Conservation (phyloP, 371 early-diverging fungal genomes). For the Rhizomucor miehei region DNA sequence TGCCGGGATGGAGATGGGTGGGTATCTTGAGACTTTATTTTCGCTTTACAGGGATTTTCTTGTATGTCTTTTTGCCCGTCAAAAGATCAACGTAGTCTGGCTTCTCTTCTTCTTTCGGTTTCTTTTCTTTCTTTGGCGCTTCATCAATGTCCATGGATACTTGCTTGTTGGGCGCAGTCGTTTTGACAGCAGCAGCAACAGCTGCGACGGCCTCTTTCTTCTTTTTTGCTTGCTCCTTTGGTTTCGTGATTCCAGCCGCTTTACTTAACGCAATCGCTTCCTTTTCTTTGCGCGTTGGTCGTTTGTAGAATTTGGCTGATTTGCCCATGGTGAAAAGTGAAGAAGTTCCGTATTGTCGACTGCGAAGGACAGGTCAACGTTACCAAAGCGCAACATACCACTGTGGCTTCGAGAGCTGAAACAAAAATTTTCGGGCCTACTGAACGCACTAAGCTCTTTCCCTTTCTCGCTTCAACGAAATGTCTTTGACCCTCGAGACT, state of each 20-base stretch:
- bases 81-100: slow-evolving; percentile 49
- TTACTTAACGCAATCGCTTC: slow-evolving; percentile 41
- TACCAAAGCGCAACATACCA: no score
- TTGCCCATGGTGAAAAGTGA: slow-evolving; percentile 44
- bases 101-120: slow-evolving; percentile 19
- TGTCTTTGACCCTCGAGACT: slow-evolving; percentile 68
- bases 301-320: slow-evolving; percentile 61
- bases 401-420: no score
- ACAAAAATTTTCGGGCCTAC: no score
- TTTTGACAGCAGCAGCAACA: slow-evolving; percentile 2
- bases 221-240: slow-evolving; percentile 17
- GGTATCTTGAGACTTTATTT: slow-evolving; percentile 10
- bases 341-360: no score
- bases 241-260: slow-evolving; percentile 12
- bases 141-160: slow-evolving; percentile 27
- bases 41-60: slow-evolving; percentile 33
- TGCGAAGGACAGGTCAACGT: no score
- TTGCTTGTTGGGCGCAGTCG: background rate
- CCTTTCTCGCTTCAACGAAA: slow-evolving; percentile 11
- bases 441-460: no score
- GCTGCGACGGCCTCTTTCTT: slow-evolving; percentile 15
- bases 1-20: no score
- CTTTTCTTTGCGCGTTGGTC: slow-evolving; percentile 60
- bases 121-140: slow-evolving; percentile 2
- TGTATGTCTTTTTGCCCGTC: slow-evolving; percentile 44